These are phyloP conservation scores for Artemisia annua DNA, from an alignment of 129 eudicot species.

Conservation along the genomic window DNA sequence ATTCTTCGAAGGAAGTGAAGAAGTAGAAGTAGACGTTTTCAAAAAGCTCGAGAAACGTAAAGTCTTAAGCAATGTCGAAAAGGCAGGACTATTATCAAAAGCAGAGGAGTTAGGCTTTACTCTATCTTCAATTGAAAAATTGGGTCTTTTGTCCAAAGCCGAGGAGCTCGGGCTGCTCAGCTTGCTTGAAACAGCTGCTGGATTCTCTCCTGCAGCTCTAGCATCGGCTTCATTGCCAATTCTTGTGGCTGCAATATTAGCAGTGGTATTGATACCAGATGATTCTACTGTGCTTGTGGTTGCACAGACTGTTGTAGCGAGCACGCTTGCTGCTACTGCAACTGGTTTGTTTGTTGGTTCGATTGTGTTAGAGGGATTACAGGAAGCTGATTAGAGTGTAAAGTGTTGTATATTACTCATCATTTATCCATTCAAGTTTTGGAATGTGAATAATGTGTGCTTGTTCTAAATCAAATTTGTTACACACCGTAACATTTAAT, in stretches of 20 bases:
- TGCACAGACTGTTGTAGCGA: constrained; percentile 54
- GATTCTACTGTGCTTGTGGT: constrained; percentile 73
- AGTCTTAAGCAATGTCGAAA: constrained; percentile 83
- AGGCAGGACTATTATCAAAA: constrained; percentile 80
- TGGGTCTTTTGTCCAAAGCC: constrained; percentile 80
- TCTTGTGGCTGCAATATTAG: constrained; percentile 60
- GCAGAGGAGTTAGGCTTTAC: constrained; percentile 86
- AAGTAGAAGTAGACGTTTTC: constrained; percentile 81
- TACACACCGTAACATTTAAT: neutral
- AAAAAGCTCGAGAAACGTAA: constrained; percentile 83
- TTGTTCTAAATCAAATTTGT: neutral
- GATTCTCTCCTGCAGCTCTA: constrained; percentile 61
- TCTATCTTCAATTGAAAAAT: constrained; percentile 84
- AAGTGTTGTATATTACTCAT: too few relatives aligned
- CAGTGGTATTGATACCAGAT: constrained; percentile 67
- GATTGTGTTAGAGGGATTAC: constrained; percentile 80
- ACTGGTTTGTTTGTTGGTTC: constrained; percentile 76
- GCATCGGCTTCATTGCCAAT: constrained; percentile 77
- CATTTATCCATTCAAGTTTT: neutral
- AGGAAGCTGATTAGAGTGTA: constrained; percentile 69
- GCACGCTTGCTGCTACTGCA: constrained; percentile 62
- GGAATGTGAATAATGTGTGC: constrained; percentile 11
- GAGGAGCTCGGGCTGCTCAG: constrained; percentile 91
- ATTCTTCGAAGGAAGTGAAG: constrained; percentile 83
- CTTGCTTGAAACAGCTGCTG: constrained; percentile 61